A percentile compares a stretch with the other conserved stretches of the same genome.
These are phyloP conservation scores for Lichtheimia hyalospora DNA, from an alignment of 371 early-diverging fungal genomes.

Conservation along the genomic window DNA sequence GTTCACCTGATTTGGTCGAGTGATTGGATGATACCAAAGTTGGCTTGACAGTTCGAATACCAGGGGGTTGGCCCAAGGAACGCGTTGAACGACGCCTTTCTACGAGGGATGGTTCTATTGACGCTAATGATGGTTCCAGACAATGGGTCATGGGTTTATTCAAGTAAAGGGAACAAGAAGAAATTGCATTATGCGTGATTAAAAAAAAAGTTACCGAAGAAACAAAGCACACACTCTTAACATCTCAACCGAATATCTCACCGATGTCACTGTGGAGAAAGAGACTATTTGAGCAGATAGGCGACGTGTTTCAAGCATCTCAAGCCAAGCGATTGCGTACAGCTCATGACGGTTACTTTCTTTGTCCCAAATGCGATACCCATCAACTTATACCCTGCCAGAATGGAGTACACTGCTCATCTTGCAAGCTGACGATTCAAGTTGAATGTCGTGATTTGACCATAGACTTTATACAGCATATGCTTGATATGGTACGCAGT, in stretches of 20 bases:
- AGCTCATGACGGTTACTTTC: not conserved
- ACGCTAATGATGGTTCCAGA: too few relatives aligned
- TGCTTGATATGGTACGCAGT: slow-evolving; percentile 3
- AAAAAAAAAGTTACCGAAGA: not conserved
- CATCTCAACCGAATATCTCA: not conserved
- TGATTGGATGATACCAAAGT: too few relatives aligned
- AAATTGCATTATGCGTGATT: not conserved
- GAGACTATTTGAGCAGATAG: slow-evolving; percentile 10
- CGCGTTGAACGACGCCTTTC: too few relatives aligned
- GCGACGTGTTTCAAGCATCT: not conserved
- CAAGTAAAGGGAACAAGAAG: too few relatives aligned
- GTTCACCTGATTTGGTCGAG: too few relatives aligned
- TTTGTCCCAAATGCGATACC: slow-evolving; percentile 12
- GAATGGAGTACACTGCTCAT: slow-evolving; percentile 5
- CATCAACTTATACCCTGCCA: slow-evolving; percentile 4
- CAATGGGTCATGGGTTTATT: too few relatives aligned
- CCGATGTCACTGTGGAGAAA: slow-evolving; percentile 4
- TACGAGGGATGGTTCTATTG: too few relatives aligned
- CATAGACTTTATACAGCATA: not conserved
- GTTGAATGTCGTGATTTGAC: slow-evolving; percentile 10
- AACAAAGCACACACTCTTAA: not conserved
- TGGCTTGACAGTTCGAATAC: too few relatives aligned
- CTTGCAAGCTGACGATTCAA: slow-evolving; percentile 5
- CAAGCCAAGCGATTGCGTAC: not conserved
- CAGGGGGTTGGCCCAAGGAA: too few relatives aligned